Evolutionary conservation across 257 asterid species (phyloP), one percentile per base, ranked within the genome.

Genomic region (Gentiana macrophylla): DNA sequence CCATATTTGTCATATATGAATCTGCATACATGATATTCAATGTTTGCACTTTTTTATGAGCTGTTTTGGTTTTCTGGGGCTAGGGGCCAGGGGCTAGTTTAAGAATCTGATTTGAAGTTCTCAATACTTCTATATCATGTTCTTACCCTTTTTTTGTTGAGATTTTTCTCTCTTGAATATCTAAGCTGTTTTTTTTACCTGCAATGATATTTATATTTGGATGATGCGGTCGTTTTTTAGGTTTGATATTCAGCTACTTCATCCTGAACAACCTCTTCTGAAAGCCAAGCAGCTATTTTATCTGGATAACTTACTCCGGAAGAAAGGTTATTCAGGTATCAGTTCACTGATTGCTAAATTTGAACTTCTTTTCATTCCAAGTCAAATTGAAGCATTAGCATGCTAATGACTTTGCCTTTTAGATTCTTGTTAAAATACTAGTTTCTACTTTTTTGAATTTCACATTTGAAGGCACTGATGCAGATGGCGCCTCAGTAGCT

Each of bases 221-320:
- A 73, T 71, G 66, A 69, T 41, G 12, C 53, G 56, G 65, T 50
- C 52, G 35, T 34, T 33, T 56, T 59, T 66, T 66, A 90, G 96
- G 80, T 84, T 62, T 64, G 56, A 53, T n/a, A 71, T 74, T 65
- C 70, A 36, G 72, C 93, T 92, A 54, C 74, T 61, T 44, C 69
- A 75, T 84, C 97, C 95, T 53, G 74, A 77, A 67, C 99, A 88
- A 70, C 94, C 95, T 60, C 93, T 92, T 67, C 34, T 88, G 70
- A 80, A 67, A 78, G 99, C 93, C 65, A 92, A 92, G 64, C 97
- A 85, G 65, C 85, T 92, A 57, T 92, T 92, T 76, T 72, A 71
- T 61, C 52, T 86, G 82, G 86, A 79, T 70, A 88, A 92, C 83
- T 81, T 92, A 70, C 74, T 92, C 69, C 84, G 95, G 35, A 92